A percentile compares a stretch with the other conserved stretches of the same genome.
These are phyloP conservation scores for Echinosophora koreensis DNA, from an alignment of 306 rosid species.

Conservation along the genomic window DNA sequence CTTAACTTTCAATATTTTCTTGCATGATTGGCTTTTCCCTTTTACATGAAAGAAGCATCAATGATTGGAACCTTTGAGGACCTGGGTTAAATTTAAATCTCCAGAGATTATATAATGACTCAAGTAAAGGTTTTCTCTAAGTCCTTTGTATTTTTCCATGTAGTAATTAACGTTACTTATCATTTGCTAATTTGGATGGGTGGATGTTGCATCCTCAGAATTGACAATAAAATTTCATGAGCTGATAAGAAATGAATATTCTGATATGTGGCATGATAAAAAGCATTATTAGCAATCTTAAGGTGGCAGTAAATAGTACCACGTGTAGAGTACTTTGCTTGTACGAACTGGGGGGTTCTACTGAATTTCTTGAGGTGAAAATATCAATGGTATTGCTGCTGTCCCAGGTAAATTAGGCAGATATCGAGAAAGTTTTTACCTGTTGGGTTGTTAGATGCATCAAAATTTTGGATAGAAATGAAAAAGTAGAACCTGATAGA, in stretches of 20 bases:
- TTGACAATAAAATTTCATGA: background rate
- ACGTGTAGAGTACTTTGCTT: background rate
- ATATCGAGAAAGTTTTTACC: background rate
- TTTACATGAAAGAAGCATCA: background rate
- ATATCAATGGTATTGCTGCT: background rate
- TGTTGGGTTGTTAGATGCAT: slow-evolving; percentile 1
- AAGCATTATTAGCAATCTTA: background rate
- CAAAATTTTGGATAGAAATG: background rate
- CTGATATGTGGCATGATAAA: background rate
- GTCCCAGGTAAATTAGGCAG: background rate
- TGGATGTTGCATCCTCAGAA: background rate
- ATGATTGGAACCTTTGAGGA: background rate
- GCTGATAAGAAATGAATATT: background rate
- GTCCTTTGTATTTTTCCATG: background rate
- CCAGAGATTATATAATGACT: background rate
- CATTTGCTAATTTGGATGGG: background rate
- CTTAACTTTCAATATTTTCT: background rate
- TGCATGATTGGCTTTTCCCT: background rate
- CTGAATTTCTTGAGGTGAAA: slow-evolving; percentile 1
- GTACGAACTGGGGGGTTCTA: background rate
- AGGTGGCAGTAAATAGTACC: background rate
- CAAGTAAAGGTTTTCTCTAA: background rate
- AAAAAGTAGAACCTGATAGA: background rate
- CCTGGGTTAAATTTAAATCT: background rate
- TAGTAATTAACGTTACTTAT: background rate